These are phyloP conservation scores for Conticribra guillardii DNA, from an alignment of 108 stramenopile genomes.

Conservation along the genomic window DNA sequence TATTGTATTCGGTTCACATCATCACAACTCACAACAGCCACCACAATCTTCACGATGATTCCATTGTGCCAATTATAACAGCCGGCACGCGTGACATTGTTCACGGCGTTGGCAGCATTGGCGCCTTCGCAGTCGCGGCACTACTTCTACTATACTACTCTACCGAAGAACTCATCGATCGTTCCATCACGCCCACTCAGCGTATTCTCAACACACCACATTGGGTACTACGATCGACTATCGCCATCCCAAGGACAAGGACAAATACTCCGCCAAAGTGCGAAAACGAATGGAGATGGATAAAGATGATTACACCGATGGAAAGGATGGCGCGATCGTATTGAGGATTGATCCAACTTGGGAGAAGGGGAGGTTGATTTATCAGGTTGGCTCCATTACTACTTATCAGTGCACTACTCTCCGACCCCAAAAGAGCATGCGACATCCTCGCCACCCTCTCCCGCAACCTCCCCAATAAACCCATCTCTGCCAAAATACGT, in stretches of 20 bases:
- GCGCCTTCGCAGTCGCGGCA: no score
- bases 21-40: no score
- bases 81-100: no score
- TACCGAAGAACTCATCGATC: conserved; percentile 97
- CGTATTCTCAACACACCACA: conserved; percentile 68
- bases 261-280: conserved; percentile 57
- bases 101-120: no score
- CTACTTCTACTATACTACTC: no score
- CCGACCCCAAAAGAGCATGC: conserved; percentile 80
- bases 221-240: conserved; percentile 93
- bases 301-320: conserved; percentile 43
- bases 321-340: no score
- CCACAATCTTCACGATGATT: no score
- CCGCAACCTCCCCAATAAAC: conserved; percentile 67
- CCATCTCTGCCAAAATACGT: no score
- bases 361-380: conserved; percentile 83
- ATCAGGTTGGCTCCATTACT: conserved; percentile 96
- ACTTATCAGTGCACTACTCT: no score
- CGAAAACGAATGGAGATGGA: conserved; percentile 52
- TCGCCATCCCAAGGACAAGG: conserved; percentile 58
- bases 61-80: no score
- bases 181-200: conserved; percentile 67
- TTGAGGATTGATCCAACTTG: conserved; percentile 72
- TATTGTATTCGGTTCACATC: no score
- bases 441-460: conserved; percentile 93